Base-by-base conservation (phyloP, 2,329 filamentous ascomycete species). In the Botrytis fragariae region DNA sequence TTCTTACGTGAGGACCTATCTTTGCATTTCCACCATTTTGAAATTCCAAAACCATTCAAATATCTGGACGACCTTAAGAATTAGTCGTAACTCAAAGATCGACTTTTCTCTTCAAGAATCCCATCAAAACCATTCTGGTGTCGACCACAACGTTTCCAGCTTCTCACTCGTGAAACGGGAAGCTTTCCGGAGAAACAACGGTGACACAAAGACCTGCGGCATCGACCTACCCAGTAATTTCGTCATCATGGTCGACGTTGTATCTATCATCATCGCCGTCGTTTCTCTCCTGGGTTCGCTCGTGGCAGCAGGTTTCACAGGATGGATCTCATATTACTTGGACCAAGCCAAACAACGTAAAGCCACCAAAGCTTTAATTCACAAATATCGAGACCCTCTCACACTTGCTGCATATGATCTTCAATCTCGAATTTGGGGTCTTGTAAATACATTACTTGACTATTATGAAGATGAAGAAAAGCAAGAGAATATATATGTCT, bases 311-410 rank as follows among this genome's bases (percentile, higher is more conserved):
- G 77, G 73, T 14, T 79, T 79, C 73, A 77, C 77, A 16, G 77
- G 77, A 63, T 79, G 77, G 77, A 75, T 79, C 37, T 77, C 77
- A 60, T 79, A 75, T 67, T 79, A 78, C 59, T 72, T 79, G 48
- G 77, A 79, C 60, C 76, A 79, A 72, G 74, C 74, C 54, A 77
- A 76, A 73, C 76, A 75, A 32, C 76, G 76, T 7, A 71, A 75
- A 51, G 77, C 76, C 64, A 74, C 77, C 29, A 78, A 77, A 72
- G 74, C 75, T 29, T 57, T 79, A 10, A 74, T 79, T 18, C 77
- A 77, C 64, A 79, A 79, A 76, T 79, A 79, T 63, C 71, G 77
- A 70, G 77, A 79, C 63, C 77, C 77, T 64, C 74, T 79, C 29
- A 75, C 74, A 42, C 73, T 79, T 25, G 77, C 77, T 3, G 74